Conservation (phyloP, 2,329 filamentous ascomycete species). For the Alternaria tenuissima region DNA sequence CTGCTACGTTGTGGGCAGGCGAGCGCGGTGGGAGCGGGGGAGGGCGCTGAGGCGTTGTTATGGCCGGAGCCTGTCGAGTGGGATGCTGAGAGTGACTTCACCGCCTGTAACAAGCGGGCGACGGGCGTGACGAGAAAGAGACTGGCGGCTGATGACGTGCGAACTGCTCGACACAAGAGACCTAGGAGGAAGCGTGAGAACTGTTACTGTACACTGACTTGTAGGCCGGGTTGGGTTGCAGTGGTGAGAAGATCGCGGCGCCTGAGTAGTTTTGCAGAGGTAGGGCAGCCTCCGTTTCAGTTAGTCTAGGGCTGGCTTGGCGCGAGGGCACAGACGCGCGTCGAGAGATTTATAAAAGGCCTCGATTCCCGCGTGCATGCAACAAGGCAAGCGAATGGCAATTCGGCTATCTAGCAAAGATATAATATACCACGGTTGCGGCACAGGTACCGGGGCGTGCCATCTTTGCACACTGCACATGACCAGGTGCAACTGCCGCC, state of each 20-base stretch:
- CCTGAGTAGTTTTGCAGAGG: constrained; percentile 34
- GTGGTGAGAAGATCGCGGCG: constrained; percentile 39
- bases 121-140: constrained; percentile 23
- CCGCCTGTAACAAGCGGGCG: constrained; percentile 42
- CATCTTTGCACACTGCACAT: not conserved
- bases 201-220: constrained; percentile 23
- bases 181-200: constrained; percentile 26
- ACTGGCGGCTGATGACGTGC: constrained; percentile 26
- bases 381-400: not conserved
- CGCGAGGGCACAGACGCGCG: constrained; percentile 17
- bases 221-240: constrained; percentile 35
- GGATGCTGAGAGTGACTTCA: constrained; percentile 49
- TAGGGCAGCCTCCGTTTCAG: constrained; percentile 33
- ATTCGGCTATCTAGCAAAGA: not conserved
- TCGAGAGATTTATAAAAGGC: not conserved
- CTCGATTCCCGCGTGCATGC: not conserved
- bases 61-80: constrained; percentile 46
- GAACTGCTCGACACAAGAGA: constrained; percentile 31
- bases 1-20: constrained; percentile 39
- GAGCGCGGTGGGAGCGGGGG: constrained; percentile 37
- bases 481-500: constrained; percentile 12
- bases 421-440: not conserved
- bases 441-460: constrained; percentile 3
- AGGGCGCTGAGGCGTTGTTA: constrained; percentile 47
- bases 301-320: constrained; percentile 26